Conservation (phyloP, 768 basidiomycete genomes). For the Mycena metata region DNA sequence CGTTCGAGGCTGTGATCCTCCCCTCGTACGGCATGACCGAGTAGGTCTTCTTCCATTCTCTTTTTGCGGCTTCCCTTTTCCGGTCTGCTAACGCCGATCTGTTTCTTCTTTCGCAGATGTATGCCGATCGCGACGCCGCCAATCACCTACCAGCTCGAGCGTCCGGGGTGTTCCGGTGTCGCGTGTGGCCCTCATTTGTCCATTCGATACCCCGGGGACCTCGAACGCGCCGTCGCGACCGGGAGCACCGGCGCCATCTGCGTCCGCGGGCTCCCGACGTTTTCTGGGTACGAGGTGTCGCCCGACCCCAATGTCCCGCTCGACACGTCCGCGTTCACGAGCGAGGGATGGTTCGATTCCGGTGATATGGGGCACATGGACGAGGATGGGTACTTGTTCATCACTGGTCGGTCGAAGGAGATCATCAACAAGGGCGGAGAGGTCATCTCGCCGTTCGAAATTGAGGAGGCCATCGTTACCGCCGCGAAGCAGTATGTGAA, state of each 20-base stretch:
- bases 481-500: conserved; percentile 57
- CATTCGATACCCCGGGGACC: conserved; percentile 54
- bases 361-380: conserved; percentile 64
- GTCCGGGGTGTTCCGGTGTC: conserved; percentile 62
- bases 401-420: conserved; percentile 73
- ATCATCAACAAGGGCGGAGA: conserved; percentile 73
- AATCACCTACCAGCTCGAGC: conserved; percentile 57
- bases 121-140: conserved; percentile 66
- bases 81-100: conserved; percentile 22
- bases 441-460: conserved; percentile 71
- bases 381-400: conserved; percentile 61
- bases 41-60: conserved; percentile 38
- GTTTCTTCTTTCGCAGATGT: conserved; percentile 47
- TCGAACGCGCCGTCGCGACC: conserved; percentile 52
- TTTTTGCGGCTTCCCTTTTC: background rate
- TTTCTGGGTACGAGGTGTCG: conserved; percentile 63
- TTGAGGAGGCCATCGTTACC: conserved; percentile 67
- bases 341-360: conserved; percentile 67
- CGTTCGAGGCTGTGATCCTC: conserved; percentile 66
- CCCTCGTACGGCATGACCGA: conserved; percentile 75
- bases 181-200: conserved; percentile 63
- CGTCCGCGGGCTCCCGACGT: conserved; percentile 67
- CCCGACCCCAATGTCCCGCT: conserved; percentile 57
- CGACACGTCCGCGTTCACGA: conserved; percentile 62
- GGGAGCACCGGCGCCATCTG: conserved; percentile 66